Base-by-base conservation (phyloP, 2,329 filamentous ascomycete genomes). In the Dactylellina sp. region DNA sequence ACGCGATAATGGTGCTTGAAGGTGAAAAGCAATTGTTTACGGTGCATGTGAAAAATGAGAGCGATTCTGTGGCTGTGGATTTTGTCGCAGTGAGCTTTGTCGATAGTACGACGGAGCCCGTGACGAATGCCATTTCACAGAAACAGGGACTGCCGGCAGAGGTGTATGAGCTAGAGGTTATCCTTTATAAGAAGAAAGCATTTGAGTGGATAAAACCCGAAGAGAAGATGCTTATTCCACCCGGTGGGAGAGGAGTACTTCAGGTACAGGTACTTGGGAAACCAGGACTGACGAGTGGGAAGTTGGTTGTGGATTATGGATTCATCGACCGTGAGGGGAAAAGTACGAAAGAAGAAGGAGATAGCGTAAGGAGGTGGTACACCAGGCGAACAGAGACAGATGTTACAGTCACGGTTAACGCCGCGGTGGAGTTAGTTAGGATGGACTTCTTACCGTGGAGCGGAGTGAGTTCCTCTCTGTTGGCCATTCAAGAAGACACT, bases 1-100 rank as follows among this genome's bases (percentile, higher is more conserved):
- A 91, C 20, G 91, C 92, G 7, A 83, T 97, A 37, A 97, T 97
- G 93, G 86, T 99, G 9, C 84, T 99, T 4, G 94, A 98, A 82
- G 95, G 95, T 46, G 94, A 99, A 81, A 87, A 86, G 20, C 89
- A 89, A 77, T 84, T 84, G 0, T 96, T 98, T 79, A 89, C 87
- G 0, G 85, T 97, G 14, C 93, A 90, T 0, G 83, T 98, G 12
- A 87, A 90, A 76, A 99, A 99, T 76, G 84, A 88, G 7, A 95
- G 92, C 0, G 77, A 80, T 5, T 83, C 84, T 0, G 93, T 90
- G 1, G 84, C 91, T 0, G 91, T 92, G 0, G 92, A 97, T 79
- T 89, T 98, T 63, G 83, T 97, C 37, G 85, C 95, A 24, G 92
- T 97, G 71, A 93, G 92, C 0, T 96, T 96, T 80, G 89, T 93